Conservation (phyloP, 495 filamentous ascomycete genomes). For the Aspergillus conjunctus region DNA sequence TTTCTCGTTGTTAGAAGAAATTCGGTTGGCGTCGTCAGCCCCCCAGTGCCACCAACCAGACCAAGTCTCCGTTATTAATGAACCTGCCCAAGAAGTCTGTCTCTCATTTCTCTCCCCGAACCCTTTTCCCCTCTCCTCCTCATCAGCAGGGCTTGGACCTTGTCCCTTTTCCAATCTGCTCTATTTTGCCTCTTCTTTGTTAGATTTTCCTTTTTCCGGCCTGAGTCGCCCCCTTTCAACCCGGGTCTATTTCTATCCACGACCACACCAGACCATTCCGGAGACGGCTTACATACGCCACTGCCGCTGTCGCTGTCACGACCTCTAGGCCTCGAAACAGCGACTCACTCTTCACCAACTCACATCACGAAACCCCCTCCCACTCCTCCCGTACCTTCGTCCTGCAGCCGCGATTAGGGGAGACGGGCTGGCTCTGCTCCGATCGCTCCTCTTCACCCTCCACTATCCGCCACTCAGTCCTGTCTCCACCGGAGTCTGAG, state of each 20-base stretch:
- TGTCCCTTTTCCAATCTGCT: slow-evolving; percentile 20
- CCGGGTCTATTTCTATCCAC: background rate
- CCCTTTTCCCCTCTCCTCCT: slow-evolving; percentile 7
- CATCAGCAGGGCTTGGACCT: too few relatives aligned
- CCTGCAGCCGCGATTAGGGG: slow-evolving; percentile 16
- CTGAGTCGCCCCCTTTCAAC: background rate
- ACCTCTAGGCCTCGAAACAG: background rate
- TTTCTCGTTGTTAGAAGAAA: too few relatives aligned
- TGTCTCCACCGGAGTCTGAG: background rate
- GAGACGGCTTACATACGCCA: slow-evolving; percentile 27
- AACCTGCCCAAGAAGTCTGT: background rate
- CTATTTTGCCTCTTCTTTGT: slow-evolving; percentile 5
- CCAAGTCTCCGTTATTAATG: slow-evolving; percentile 11
- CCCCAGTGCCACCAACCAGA: slow-evolving; percentile 18
- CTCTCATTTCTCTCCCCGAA: slow-evolving; percentile 11
- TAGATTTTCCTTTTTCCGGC: slow-evolving; percentile 1
- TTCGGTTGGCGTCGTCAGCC: slow-evolving; percentile 20
- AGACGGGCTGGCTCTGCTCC: slow-evolving; percentile 20
- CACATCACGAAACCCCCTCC: background rate
- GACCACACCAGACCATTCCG: slow-evolving; percentile 12
- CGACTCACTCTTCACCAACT: too few relatives aligned
- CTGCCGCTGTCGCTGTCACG: slow-evolving; percentile 6
- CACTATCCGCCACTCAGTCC: slow-evolving; percentile 23
- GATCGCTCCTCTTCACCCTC: slow-evolving; percentile 15
- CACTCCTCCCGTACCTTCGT: slow-evolving; percentile 3